A percentile compares a stretch with the other conserved stretches of the same genome.
Conservation (phyloP, 2,329 filamentous ascomycete genomes). For the Aspergillus luchuensis region DNA sequence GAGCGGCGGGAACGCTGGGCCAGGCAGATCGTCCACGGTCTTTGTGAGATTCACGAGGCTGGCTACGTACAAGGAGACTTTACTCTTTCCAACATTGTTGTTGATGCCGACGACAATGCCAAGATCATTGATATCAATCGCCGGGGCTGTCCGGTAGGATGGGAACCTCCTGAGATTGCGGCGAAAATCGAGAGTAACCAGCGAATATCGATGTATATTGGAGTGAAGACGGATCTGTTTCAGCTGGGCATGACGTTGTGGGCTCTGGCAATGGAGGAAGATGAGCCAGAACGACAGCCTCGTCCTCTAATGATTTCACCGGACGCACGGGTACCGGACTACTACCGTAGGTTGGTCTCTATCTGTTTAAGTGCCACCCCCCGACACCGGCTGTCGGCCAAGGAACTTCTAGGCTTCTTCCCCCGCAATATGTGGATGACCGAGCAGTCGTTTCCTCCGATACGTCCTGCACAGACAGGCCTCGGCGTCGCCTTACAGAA, state of each 20-base stretch:
- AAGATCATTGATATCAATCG: conserved; percentile 99
- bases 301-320: conserved; percentile 66
- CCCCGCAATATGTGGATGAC: conserved; percentile 46
- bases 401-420: conserved; percentile 69
- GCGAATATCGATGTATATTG: conserved; percentile 94
- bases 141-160: conserved; percentile 93
- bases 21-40: conserved; percentile 81
- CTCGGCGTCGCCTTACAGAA: conserved; percentile 25
- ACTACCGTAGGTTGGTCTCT: conserved; percentile 74
- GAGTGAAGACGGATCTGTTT: conserved; percentile 94
- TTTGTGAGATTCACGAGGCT: conserved; percentile 90
- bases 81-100: conserved; percentile 94
- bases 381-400: conserved; percentile 70
- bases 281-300: conserved; percentile 81
- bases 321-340: conserved; percentile 65
- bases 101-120: conserved; percentile 79
- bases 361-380: conserved; percentile 77
- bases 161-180: conserved; percentile 92
- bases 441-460: conserved; percentile 19
- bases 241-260: conserved; percentile 97
- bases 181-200: conserved; percentile 84
- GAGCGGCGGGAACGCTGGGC: conserved; percentile 80
- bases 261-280: conserved; percentile 82
- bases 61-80: conserved; percentile 98
- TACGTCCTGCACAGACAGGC: conserved; percentile 18